Base-by-base conservation (phyloP, 495 filamentous ascomycete species). In the Cercophora samala region DNA sequence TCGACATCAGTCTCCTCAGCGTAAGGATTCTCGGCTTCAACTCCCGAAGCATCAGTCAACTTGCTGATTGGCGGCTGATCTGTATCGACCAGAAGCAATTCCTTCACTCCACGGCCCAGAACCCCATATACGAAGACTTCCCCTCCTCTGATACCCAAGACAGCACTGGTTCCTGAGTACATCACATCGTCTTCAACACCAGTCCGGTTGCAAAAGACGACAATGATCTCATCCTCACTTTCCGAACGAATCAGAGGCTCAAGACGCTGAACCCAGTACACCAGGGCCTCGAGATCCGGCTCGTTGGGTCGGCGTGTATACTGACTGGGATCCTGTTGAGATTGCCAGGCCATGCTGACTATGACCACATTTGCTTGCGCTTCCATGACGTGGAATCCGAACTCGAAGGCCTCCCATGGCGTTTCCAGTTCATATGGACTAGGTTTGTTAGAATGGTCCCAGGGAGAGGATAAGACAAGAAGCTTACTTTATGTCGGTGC, bases 331-430 rank as follows among this genome's bases (percentile, higher is more conserved):
- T 85, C 60, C 75, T 87, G 72, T 62, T 78, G 73, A 4, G 90
- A 91, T 52, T 94, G 79, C 93, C 93, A 99, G 0, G 95, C 93
- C 91, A 97, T 97, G 18, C 87, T 87, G 23, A 97, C 66, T 62
- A 97, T 85, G 19, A 96, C 89, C 17, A 97, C 78, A 69, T 90
- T 87, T 4, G 92, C 85, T 26, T 84, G 70, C 0, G 79, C 81
- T 26, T 87, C 81, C n/a, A 95, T 76, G 24, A 91, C 84, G 56
- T 91, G 88, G 68, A 86, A 87, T n/a, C 91, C 91, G 66, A 97
- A 96, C 74, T 97, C 95, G 73, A 89, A 97, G 0, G 84, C 87
- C 55, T 84, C 82, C 83, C 88, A 96, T 0, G 92, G 90, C 0
- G 90, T 86, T 65, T 87, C 82, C 72, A 96, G 94, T 58, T 85